Evolutionary conservation across 768 basidiomycete species (phyloP).

Genomic region (Coprinellus aureogranulatus): DNA sequence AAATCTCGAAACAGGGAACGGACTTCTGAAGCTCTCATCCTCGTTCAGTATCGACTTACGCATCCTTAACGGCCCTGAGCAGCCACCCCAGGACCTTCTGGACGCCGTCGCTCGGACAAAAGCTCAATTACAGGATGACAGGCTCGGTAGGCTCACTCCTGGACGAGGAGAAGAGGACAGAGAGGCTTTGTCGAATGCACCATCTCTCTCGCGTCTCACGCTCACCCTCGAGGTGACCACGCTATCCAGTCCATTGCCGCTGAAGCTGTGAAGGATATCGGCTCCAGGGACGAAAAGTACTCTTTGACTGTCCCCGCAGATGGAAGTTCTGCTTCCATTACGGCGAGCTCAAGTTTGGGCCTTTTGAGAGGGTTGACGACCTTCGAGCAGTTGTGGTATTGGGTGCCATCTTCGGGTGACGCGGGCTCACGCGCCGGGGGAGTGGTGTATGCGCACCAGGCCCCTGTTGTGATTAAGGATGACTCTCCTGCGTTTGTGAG

Average conservation of each 20-base stretch:
- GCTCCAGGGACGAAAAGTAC: constrained; percentile 57
- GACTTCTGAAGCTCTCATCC: constrained; percentile 45
- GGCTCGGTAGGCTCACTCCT: constrained; percentile 56
- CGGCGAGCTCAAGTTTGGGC: constrained; percentile 64
- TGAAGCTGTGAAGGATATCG: constrained; percentile 51
- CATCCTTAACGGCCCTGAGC: constrained; percentile 19
- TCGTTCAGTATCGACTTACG: constrained; percentile 49
- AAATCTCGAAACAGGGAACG: constrained; percentile 40
- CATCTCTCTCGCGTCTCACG: constrained; percentile 40
- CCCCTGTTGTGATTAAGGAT: constrained; percentile 53
- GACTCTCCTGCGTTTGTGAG: constrained; percentile 68
- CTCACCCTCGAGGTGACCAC: constrained; percentile 34
- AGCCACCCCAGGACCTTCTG: constrained; percentile 53
- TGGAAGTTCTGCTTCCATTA: constrained; percentile 52
- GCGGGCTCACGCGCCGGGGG: constrained; percentile 39
- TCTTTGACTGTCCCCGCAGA: constrained; percentile 51
- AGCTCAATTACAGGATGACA: constrained; percentile 45
- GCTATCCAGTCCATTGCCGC: constrained; percentile 44
- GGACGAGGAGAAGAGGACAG: constrained; percentile 55
- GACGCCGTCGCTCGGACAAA: constrained; percentile 56
- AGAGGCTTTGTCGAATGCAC: constrained; percentile 34
- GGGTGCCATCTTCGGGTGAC: constrained; percentile 25
- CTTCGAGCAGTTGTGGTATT: constrained; percentile 70
- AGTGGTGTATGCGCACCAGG: constrained; percentile 50
- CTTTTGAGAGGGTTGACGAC: constrained; percentile 74